Evolutionary conservation across 129 eudicot species (phyloP).

Genomic region (Kitagawia praeruptora): DNA sequence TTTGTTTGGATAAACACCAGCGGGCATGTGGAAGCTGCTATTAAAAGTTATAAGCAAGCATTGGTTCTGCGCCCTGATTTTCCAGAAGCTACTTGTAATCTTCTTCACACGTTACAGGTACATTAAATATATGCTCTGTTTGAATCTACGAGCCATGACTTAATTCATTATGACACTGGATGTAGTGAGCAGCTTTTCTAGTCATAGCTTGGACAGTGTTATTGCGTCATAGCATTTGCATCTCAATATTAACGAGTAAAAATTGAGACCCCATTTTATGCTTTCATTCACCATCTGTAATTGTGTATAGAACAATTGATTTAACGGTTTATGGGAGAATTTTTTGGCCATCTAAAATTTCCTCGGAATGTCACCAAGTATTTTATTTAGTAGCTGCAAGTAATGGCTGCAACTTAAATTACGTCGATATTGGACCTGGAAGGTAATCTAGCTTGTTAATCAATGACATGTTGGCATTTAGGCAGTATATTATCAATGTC

Average conservation of each 20-base stretch:
- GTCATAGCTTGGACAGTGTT: not conserved
- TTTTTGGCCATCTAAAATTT: too few species aligned
- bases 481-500: not conserved
- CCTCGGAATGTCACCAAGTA: not conserved
- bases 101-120: constrained; percentile 92
- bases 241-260: not conserved
- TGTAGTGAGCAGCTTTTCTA: not conserved
- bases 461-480: not conserved
- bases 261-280: not conserved
- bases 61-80: constrained; percentile 76
- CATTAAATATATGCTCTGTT: not conserved
- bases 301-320: not conserved
- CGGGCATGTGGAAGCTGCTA: constrained; percentile 82
- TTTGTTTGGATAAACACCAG: constrained; percentile 25
- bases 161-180: not conserved
- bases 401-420: not conserved
- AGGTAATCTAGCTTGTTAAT: not conserved
- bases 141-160: not conserved
- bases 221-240: not conserved
- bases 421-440: not conserved
- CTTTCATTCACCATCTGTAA: not conserved
- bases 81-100: constrained; percentile 94
- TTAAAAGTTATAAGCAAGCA: constrained; percentile 84
- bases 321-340: not conserved
- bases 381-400: not conserved